Base-by-base conservation (phyloP, 176 grass and related monocot genomes). In the Saccharum officinarum region DNA sequence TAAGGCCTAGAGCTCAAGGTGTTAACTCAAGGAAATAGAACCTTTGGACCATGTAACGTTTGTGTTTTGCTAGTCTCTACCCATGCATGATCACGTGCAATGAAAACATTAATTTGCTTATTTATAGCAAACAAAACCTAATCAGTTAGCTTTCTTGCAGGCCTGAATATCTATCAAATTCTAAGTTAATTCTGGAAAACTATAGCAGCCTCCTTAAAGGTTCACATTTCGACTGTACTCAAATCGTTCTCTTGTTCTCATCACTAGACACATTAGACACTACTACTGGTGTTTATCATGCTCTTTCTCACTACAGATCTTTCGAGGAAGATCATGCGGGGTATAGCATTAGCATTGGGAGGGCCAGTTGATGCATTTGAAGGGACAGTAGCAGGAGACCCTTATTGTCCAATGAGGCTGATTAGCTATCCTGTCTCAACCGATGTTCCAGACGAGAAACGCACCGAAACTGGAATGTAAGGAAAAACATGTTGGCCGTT, bases 321-420 rank as follows among this genome's bases (percentile, higher is more conserved):
- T 87, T 92, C 95, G 81, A 89, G 95, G 75, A 97, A 92, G 88
- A 97, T 97, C 54, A 92, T 94, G 92, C 50, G 84, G 57, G 92
- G 95, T 83, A 97, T 97, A 88, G 90, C 95, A 37, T 87, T 97
- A 88, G 92, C 88, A 67, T 71, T 97, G 72, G 90, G 90, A 75
- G 90, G 63, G 10, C 55, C 77, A 61, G 45, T 85, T 69, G 88
- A 94, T 86, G 95, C 88, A 69, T 94, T 97, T 78, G 92, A 97
- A 84, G 78, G 88, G 4, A 47, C 37, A 65, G 41, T 15, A 10
- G 90, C 90, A 52, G 90, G 92, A 45, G 90, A 97, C 77, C 42
- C 88, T 25, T 97, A 89, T 73, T 94, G 90, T 90, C 84, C 92
- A 65, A 77, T 87, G 28, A 87, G 95, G 31, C 70, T 94, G 88